Conservation (phyloP, 306 rosid genomes). For the Gastrolobium villosum region DNA sequence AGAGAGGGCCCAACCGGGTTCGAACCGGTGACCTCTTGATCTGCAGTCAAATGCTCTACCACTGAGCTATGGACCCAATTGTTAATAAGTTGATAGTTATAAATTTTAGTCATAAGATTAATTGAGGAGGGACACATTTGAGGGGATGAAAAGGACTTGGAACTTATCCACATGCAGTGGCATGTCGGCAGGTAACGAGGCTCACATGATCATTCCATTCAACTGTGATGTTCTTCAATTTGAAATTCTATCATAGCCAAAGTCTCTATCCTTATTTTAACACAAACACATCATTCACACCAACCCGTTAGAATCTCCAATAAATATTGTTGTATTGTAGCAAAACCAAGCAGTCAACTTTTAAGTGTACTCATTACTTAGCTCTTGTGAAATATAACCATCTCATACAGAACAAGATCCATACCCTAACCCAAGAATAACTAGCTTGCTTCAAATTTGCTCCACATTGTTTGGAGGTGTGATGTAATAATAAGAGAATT, state of each 20-base stretch:
- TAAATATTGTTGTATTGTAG: neutral
- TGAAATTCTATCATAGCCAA: neutral
- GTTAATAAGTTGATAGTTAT: no score
- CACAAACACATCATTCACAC: neutral
- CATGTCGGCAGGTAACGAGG: slow-evolving; percentile 34
- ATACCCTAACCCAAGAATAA: neutral
- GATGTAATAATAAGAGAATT: neutral
- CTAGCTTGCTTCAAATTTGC: slow-evolving; percentile 6
- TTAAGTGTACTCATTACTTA: neutral
- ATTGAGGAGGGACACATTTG: neutral
- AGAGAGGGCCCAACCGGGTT: slow-evolving; percentile 66
- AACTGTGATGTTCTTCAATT: neutral
- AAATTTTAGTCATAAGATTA: no score
- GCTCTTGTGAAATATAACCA: neutral
- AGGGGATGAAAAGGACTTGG: slow-evolving; percentile 35
- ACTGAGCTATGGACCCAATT: slow-evolving; percentile 75
- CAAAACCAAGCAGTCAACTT: neutral
- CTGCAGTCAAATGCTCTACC: slow-evolving; percentile 85
- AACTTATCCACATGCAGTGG: slow-evolving; percentile 33
- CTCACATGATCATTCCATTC: slow-evolving; percentile 41
- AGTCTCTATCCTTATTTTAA: neutral
- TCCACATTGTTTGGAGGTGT: slow-evolving; percentile 41
- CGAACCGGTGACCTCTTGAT: slow-evolving; percentile 82
- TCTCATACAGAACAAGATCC: neutral
- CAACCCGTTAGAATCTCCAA: neutral